phyloP scores from a whole-genome alignment of 2,329 filamentous ascomycete genomes.

The Nigrospora sphaerica region DNA sequence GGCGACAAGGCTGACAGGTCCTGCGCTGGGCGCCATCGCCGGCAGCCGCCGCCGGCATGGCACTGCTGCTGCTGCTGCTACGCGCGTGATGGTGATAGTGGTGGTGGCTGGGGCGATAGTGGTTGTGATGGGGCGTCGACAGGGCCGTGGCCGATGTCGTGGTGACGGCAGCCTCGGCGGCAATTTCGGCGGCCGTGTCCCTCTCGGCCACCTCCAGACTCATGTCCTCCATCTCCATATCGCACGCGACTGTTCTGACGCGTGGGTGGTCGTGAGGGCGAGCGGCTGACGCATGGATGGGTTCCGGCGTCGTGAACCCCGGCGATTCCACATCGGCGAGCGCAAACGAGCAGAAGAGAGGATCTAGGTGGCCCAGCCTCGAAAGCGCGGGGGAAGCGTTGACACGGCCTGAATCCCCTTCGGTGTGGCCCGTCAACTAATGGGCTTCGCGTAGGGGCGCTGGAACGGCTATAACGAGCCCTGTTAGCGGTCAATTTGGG shows the following conservation, averaged over 20 bases:
- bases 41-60: conserved; percentile 9
- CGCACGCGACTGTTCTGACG: background rate
- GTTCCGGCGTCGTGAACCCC: no score
- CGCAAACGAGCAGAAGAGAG: no score
- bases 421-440: no score
- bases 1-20: conserved; percentile 8
- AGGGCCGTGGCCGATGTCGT: conserved; percentile 17
- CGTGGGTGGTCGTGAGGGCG: background rate
- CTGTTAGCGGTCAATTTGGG: no score
- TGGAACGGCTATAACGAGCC: no score
- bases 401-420: no score
- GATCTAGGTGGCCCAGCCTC: no score
- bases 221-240: conserved; percentile 27
- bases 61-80: conserved; percentile 23
- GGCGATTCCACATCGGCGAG: no score
- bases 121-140: conserved; percentile 13
- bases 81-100: conserved; percentile 30
- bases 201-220: conserved; percentile 24
- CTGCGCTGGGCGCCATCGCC: background rate
- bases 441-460: no score
- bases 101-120: conserved; percentile 47
- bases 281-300: no score
- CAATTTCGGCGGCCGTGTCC: conserved; percentile 25
- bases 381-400: no score
- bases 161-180: conserved; percentile 22